Evolutionary conservation across 495 filamentous ascomycete species (phyloP).

Genomic region (Penicillium argentinense): DNA sequence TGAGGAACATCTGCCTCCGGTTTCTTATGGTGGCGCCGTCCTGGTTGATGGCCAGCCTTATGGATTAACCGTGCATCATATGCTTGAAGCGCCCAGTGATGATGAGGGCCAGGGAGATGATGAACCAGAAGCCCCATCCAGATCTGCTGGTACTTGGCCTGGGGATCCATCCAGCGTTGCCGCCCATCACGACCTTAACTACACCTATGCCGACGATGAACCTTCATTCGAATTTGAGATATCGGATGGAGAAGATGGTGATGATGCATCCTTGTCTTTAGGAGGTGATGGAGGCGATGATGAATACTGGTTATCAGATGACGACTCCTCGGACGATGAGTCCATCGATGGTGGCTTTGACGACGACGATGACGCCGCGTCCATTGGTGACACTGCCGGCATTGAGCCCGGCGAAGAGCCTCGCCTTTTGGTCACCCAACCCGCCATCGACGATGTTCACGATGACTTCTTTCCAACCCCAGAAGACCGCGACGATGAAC

Average conservation of each 20-base stretch:
- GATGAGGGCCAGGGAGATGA: slow-evolving; percentile 45
- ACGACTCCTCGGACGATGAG: slow-evolving; percentile 50
- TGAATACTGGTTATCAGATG: slow-evolving; percentile 44
- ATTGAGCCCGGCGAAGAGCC: slow-evolving; percentile 72
- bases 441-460: slow-evolving; percentile 83
- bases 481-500: slow-evolving; percentile 67
- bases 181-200: slow-evolving; percentile 28
- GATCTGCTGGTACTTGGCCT: slow-evolving; percentile 38
- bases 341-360: slow-evolving; percentile 39
- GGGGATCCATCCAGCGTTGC: slow-evolving; percentile 14
- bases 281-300: slow-evolving; percentile 31
- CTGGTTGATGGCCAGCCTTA: slow-evolving; percentile 79
- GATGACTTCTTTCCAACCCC: slow-evolving; percentile 68
- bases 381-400: slow-evolving; percentile 82
- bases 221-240: slow-evolving; percentile 45
- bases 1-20: slow-evolving; percentile 80
- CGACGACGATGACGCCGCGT: slow-evolving; percentile 60
- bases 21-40: slow-evolving; percentile 85
- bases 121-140: slow-evolving; percentile 28
- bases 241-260: slow-evolving; percentile 49
- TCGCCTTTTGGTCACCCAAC: slow-evolving; percentile 75
- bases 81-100: slow-evolving; percentile 80
- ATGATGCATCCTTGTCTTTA: slow-evolving; percentile 33
- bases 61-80: slow-evolving; percentile 94
- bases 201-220: slow-evolving; percentile 34